Evolutionary conservation across 2,329 filamentous ascomycete species (phyloP).

Genomic region (Ascochyta viciae-villosae): DNA sequence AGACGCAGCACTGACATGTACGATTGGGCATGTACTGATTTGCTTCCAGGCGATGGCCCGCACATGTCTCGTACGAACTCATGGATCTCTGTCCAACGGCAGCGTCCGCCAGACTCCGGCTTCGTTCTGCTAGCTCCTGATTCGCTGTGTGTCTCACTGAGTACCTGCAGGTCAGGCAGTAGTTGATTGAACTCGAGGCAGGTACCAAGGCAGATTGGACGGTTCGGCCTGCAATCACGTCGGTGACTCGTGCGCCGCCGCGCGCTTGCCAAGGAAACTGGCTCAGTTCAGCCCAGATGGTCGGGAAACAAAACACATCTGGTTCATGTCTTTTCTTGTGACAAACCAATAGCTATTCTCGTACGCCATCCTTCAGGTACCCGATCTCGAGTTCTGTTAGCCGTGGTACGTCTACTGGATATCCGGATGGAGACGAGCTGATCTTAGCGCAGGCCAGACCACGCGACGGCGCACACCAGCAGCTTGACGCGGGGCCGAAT

Average conservation of each 20-base stretch:
- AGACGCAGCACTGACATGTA: slow-evolving; percentile 1
- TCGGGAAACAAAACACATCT: slow-evolving; percentile 11
- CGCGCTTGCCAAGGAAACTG: slow-evolving; percentile 13
- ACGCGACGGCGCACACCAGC: slow-evolving; percentile 18
- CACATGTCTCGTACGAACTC: background rate
- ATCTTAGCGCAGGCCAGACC: slow-evolving; percentile 18
- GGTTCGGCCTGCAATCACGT: slow-evolving; percentile 11
- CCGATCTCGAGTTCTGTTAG: background rate
- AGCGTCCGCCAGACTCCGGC: background rate
- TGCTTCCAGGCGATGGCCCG: background rate
- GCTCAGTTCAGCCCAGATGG: slow-evolving; percentile 1
- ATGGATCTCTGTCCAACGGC: background rate
- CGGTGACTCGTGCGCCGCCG: slow-evolving; percentile 11
- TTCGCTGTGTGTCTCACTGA: slow-evolving; percentile 1
- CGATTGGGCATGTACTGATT: background rate
- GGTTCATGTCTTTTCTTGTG: slow-evolving; percentile 13
- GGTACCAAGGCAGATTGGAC: slow-evolving; percentile 14
- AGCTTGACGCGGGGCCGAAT: slow-evolving; percentile 10
- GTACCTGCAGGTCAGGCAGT: slow-evolving; percentile 11
- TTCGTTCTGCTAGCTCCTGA: background rate
- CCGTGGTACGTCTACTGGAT: slow-evolving; percentile 1
- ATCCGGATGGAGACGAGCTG: slow-evolving; percentile 3
- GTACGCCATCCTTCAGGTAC: slow-evolving; percentile 3
- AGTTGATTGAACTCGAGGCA: slow-evolving; percentile 9
- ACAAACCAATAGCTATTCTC: slow-evolving; percentile 13